Conservation (phyloP, 768 basidiomycete genomes). For the Leucogyrophana mollusca region DNA sequence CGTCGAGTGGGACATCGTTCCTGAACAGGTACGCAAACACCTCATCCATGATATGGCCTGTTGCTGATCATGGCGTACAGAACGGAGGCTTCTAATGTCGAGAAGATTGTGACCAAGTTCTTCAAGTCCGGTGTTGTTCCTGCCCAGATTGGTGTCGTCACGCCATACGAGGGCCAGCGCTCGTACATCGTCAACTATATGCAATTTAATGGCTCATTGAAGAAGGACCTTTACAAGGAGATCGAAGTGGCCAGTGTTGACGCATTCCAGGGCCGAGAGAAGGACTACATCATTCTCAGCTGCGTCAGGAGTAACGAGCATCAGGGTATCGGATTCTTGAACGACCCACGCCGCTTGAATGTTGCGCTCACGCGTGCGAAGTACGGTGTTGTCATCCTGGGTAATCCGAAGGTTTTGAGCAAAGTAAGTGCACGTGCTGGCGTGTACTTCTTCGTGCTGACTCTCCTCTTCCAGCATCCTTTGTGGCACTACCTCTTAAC, state of each 20-base stretch:
- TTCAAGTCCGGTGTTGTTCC: slow-evolving; percentile 99
- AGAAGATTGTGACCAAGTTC: slow-evolving; percentile 99
- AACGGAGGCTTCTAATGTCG: slow-evolving; percentile 98
- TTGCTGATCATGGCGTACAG: slow-evolving; percentile 37
- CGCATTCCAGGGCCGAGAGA: slow-evolving; percentile 99
- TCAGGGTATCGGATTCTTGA: slow-evolving; percentile 98
- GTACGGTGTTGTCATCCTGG: slow-evolving; percentile 98
- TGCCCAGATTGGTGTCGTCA: slow-evolving; percentile 95
- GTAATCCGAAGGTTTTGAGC: slow-evolving; percentile 99
- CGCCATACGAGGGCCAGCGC: slow-evolving; percentile 97
- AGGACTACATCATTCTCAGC: slow-evolving; percentile 98
- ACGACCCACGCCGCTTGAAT: slow-evolving; percentile 93
- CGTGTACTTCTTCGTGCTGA: slow-evolving; percentile 6
- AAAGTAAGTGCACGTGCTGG: slow-evolving; percentile 60
- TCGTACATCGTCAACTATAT: slow-evolving; percentile 99
- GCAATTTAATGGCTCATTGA: slow-evolving; percentile 99
- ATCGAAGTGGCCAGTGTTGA: slow-evolving; percentile 99
- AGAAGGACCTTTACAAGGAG: slow-evolving; percentile 99
- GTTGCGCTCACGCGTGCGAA: slow-evolving; percentile 97
- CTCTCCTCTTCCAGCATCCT: slow-evolving; percentile 67
- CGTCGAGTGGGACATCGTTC: slow-evolving; percentile 97
- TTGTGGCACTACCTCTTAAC: slow-evolving; percentile 98
- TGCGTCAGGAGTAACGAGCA: slow-evolving; percentile 99
- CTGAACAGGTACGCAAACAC: slow-evolving; percentile 69
- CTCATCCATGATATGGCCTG: slow-evolving; percentile 2